Percentiles rank a stretch among this genome's conserved stretches.
Conservation (phyloP, 108 stramenopile genomes). For the Cyclotella baltica region DNA sequence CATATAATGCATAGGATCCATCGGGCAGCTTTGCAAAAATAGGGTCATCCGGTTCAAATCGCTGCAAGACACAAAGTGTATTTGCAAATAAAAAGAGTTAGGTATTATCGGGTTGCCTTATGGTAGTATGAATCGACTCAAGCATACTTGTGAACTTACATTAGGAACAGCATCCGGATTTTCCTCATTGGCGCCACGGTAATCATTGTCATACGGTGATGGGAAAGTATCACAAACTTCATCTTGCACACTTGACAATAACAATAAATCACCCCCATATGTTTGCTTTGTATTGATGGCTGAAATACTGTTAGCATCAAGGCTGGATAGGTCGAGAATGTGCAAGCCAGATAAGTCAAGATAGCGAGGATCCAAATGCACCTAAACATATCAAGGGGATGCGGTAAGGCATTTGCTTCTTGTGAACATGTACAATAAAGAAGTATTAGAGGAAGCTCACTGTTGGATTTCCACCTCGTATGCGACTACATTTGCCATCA, state of each 20-base stretch:
- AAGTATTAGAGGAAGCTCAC: neutral
- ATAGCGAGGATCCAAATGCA: conserved; percentile 46
- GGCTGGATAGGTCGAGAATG: conserved; percentile 34
- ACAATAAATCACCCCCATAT: conserved; percentile 41
- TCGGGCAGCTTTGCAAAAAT: conserved; percentile 46
- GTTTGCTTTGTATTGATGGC: conserved; percentile 46
- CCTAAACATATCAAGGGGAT: neutral
- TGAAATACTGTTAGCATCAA: conserved; percentile 16
- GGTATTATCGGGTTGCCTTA: too few relatives aligned
- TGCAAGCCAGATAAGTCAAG: conserved; percentile 40
- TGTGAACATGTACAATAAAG: neutral
- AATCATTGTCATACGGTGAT: conserved; percentile 53
- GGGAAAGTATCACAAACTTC: conserved; percentile 45
- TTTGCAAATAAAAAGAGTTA: too few relatives aligned
- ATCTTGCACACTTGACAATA: conserved; percentile 39
- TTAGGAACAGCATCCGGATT: conserved; percentile 42
- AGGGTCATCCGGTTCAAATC: conserved; percentile 41
- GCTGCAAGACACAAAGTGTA: too few relatives aligned
- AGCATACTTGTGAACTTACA: too few relatives aligned
- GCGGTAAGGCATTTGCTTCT: too few relatives aligned
- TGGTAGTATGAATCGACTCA: too few relatives aligned
- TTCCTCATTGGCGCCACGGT: conserved; percentile 38
- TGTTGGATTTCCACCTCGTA: conserved; percentile 47
- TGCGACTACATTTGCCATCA: conserved; percentile 4
- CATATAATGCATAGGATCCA: conserved; percentile 34